A percentile compares a stretch with the other conserved stretches of the same genome.
Conservation (phyloP, 768 basidiomycete genomes). For the Mycena capillaripes region DNA sequence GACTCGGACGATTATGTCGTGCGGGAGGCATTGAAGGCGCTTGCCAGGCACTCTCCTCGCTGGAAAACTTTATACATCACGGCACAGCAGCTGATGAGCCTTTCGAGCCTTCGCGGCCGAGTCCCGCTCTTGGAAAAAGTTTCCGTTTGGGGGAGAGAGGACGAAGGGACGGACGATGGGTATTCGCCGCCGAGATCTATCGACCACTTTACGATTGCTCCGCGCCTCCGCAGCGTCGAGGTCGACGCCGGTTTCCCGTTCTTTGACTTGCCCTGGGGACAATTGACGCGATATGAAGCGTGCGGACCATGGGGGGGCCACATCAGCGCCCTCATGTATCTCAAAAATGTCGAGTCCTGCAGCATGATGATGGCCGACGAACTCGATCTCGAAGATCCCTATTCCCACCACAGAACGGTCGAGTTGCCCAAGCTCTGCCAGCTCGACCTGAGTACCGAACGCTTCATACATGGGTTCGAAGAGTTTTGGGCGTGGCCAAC, state of each 20-base stretch:
- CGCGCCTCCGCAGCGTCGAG: conserved; percentile 9
- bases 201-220: not conserved
- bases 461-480: not conserved
- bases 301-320: not conserved
- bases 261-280: conserved; percentile 8
- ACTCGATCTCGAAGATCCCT: not conserved
- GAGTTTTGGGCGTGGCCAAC: not conserved
- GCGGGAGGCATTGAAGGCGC: not conserved
- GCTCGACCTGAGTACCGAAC: not conserved
- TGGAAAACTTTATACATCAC: conserved; percentile 15
- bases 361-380: conserved; percentile 2
- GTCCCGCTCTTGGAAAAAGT: conserved; percentile 12
- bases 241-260: not conserved
- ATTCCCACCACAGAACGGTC: not conserved
- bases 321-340: not conserved
- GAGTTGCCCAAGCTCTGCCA: conserved; percentile 1
- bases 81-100: not conserved
- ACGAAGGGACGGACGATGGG: not conserved
- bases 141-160: not conserved
- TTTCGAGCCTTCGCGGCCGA: not conserved
- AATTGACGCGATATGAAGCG: conserved; percentile 10
- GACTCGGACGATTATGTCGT: not conserved
- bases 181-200: not conserved
- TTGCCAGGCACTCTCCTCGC: not conserved
- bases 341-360: conserved; percentile 18